phyloP scores from a whole-genome alignment of 2,329 filamentous ascomycete species.

The Xylaria sp. region DNA sequence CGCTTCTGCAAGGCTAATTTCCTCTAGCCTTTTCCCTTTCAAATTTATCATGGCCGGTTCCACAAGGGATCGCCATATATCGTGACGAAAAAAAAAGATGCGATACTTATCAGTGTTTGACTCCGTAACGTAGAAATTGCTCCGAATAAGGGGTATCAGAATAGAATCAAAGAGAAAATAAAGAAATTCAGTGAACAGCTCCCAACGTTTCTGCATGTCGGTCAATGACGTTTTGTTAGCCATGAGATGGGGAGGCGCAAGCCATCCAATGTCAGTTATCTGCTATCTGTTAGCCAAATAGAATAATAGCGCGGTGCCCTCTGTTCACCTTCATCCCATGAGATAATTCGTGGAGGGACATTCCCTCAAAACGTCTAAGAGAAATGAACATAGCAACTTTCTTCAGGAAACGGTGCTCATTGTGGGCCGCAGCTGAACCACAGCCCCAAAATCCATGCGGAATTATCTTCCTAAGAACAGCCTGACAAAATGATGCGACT shows the following conservation, averaged over 20 bases:
- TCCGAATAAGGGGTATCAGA: constrained; percentile 84
- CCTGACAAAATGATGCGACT: constrained; percentile 89
- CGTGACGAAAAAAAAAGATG: constrained; percentile 94
- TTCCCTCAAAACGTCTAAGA: constrained; percentile 81
- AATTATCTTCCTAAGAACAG: constrained; percentile 77
- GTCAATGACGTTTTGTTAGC: constrained; percentile 71
- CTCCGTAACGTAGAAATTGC: constrained; percentile 95
- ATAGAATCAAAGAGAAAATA: constrained; percentile 96
- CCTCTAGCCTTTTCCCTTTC: constrained; percentile 80
- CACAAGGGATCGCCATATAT: constrained; percentile 83
- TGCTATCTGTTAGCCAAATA: constrained; percentile 51
- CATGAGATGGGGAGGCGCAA: constrained; percentile 64
- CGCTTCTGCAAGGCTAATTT: constrained; percentile 70
- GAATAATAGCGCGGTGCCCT: not conserved
- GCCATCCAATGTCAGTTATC: constrained; percentile 78
- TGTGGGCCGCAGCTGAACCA: constrained; percentile 64
- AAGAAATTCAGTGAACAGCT: constrained; percentile 85
- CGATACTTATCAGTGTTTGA: constrained; percentile 82
- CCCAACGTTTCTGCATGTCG: constrained; percentile 78
- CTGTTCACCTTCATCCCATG: constrained; percentile 77
- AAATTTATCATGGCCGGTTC: constrained; percentile 77
- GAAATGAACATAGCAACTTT: constrained; percentile 82
- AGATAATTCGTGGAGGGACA: constrained; percentile 80
- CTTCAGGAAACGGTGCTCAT: constrained; percentile 70
- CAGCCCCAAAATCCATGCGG: constrained; percentile 80